A percentile compares a stretch with the other conserved stretches of the same genome.
Evolutionary conservation across 176 grass and related monocot genomes (phyloP).

Genomic region (Elaeis guineensis): DNA sequence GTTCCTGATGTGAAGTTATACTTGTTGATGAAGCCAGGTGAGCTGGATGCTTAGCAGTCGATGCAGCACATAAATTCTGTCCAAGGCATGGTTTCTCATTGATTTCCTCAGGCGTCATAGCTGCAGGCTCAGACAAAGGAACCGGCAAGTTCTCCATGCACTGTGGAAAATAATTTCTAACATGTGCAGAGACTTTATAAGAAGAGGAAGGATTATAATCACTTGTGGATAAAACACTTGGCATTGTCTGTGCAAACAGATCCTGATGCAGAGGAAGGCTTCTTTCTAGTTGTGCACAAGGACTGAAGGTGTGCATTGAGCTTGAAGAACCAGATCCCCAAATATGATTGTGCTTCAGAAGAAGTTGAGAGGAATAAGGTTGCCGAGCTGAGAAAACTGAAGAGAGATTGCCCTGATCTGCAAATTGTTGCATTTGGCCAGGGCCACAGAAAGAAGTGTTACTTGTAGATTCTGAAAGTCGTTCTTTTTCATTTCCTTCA

Average conservation of each 20-base stretch:
- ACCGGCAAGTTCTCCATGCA: not conserved
- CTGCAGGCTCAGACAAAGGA: conserved; percentile 18
- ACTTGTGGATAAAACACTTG: conserved; percentile 11
- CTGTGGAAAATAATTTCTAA: not conserved
- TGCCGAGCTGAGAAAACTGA: too few relatives aligned
- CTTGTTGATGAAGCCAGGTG: not conserved
- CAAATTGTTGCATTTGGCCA: not conserved
- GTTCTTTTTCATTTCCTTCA: too few relatives aligned
- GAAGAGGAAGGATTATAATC: conserved; percentile 9
- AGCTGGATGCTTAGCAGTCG: conserved; percentile 14
- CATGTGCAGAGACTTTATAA: conserved; percentile 2
- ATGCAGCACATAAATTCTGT: conserved; percentile 22
- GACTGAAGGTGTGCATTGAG: not conserved
- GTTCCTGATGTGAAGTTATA: conserved; percentile 3
- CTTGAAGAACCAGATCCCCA: too few relatives aligned
- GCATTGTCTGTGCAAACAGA: not conserved
- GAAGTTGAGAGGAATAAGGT: not conserved
- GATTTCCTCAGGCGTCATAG: conserved; percentile 32
- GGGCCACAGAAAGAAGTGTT: not conserved
- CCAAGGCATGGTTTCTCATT: conserved; percentile 34
- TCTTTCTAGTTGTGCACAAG: conserved; percentile 13
- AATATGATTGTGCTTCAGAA: too few relatives aligned
- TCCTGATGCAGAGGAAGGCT: conserved; percentile 7
- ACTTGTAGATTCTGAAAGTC: not conserved
- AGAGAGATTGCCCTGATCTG: not conserved